phyloP scores from a whole-genome alignment of 805 yeast genomes.

The Yamadazyma tumulicola region DNA sequence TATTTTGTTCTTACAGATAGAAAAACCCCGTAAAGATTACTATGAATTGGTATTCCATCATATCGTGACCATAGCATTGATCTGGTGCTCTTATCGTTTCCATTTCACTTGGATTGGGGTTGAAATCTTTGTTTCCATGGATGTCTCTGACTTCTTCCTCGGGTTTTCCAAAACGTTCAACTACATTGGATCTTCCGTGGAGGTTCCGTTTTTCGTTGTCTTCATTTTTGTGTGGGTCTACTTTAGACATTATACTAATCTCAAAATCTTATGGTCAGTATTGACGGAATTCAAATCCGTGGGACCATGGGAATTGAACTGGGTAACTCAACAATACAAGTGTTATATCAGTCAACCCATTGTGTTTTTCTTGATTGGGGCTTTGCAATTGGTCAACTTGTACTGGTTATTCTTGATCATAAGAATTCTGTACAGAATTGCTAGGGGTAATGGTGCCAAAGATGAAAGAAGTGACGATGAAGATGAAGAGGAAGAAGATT shows the following conservation, averaged over 20 bases:
- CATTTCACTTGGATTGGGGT: constrained; percentile 97
- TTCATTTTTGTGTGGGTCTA: constrained; percentile 81
- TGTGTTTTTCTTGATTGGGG: constrained; percentile 71
- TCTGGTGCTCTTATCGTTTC: constrained; percentile 84
- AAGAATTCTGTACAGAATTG: constrained; percentile 68
- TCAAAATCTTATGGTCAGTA: constrained; percentile 78
- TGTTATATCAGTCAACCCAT: constrained; percentile 94
- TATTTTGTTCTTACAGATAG: constrained; percentile 77
- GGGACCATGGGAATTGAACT: constrained; percentile 78
- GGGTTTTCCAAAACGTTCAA: constrained; percentile 83
- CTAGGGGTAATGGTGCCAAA: constrained; percentile 51
- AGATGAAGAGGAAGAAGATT: constrained; percentile 45
- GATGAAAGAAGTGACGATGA: constrained; percentile 92
- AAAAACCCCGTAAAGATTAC: constrained; percentile 93
- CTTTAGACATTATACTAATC: constrained; percentile 80
- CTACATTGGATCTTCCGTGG: constrained; percentile 67
- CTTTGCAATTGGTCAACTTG: constrained; percentile 78
- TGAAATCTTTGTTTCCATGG: constrained; percentile 92
- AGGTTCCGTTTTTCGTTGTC: constrained; percentile 61
- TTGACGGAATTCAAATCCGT: constrained; percentile 82
- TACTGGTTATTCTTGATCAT: constrained; percentile 86
- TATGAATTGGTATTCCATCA: constrained; percentile 91
- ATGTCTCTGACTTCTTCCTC: constrained; percentile 85
- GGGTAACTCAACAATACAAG: constrained; percentile 90
- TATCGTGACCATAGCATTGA: constrained; percentile 81